A percentile compares a stretch with the other conserved stretches of the same genome.
Conservation (phyloP, 805 yeast genomes). For the Candida nemodendra region DNA sequence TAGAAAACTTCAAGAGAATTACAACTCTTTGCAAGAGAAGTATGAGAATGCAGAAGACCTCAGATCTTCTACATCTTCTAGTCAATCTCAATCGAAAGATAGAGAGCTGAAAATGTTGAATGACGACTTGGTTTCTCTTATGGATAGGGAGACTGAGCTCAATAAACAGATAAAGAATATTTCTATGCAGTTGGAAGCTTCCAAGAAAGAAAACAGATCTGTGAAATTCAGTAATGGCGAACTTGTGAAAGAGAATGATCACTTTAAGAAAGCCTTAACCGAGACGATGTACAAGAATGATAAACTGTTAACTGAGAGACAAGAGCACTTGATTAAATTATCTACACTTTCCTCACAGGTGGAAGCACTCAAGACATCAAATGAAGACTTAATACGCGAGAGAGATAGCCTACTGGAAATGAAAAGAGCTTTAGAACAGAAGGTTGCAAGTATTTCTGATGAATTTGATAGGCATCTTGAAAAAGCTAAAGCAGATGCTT, state of each 20-base stretch:
- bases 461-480: conserved; percentile 39
- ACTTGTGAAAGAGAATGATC: conserved; percentile 41
- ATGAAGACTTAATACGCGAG: conserved; percentile 61
- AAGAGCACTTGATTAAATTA: conserved; percentile 45
- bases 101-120: conserved; percentile 55
- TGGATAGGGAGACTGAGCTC: conserved; percentile 64
- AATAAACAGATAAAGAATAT: conserved; percentile 63
- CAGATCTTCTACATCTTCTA: conserved; percentile 32
- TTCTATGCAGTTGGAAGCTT: conserved; percentile 56
- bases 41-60: conserved; percentile 43
- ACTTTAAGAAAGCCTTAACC: conserved; percentile 39
- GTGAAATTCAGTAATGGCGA: conserved; percentile 39
- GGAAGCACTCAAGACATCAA: conserved; percentile 52
- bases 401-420: conserved; percentile 58
- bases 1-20: conserved; percentile 46
- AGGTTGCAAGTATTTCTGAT: conserved; percentile 40
- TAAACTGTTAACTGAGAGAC: conserved; percentile 38
- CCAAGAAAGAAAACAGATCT: conserved; percentile 43
- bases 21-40: conserved; percentile 50
- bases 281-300: conserved; percentile 46
- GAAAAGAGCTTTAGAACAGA: conserved; percentile 44
- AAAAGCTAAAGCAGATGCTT: conserved; percentile 32
- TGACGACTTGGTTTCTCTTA: conserved; percentile 49
- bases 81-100: conserved; percentile 33
- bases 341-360: conserved; percentile 52